phyloP scores from a whole-genome alignment of 192 early-diverging fungal species.

The Thoreauomyces humboldtii region DNA sequence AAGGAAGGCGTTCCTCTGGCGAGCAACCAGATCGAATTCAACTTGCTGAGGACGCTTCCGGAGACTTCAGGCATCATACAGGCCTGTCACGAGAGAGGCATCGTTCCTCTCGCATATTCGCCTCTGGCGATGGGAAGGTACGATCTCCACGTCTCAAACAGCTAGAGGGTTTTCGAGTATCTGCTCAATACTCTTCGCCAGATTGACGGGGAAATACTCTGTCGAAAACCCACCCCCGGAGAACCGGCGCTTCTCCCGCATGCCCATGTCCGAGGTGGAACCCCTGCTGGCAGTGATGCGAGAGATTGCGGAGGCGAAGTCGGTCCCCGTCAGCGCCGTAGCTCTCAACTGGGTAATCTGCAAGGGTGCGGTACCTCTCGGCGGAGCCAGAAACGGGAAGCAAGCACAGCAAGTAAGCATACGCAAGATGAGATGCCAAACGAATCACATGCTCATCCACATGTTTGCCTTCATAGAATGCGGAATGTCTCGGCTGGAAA shows the following conservation, averaged over 20 bases:
- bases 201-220: neutral
- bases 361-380: neutral
- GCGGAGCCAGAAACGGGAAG: neutral
- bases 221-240: neutral
- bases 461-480: no score
- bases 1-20: neutral
- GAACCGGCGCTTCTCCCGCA: neutral
- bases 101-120: neutral
- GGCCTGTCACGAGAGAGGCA: neutral
- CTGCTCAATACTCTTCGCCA: no score
- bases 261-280: neutral
- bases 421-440: no score
- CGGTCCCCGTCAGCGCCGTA: neutral
- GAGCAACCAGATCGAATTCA: neutral
- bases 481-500: neutral
- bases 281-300: neutral
- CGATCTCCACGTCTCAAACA: no score
- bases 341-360: neutral
- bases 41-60: neutral
- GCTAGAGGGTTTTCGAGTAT: no score
- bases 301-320: neutral
- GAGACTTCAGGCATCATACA: neutral
- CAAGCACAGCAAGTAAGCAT: neutral
- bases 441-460: no score
- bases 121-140: neutral